phyloP scores from a whole-genome alignment of 108 stramenopile genomes.

The Pseudonitzschia delicatissima region DNA sequence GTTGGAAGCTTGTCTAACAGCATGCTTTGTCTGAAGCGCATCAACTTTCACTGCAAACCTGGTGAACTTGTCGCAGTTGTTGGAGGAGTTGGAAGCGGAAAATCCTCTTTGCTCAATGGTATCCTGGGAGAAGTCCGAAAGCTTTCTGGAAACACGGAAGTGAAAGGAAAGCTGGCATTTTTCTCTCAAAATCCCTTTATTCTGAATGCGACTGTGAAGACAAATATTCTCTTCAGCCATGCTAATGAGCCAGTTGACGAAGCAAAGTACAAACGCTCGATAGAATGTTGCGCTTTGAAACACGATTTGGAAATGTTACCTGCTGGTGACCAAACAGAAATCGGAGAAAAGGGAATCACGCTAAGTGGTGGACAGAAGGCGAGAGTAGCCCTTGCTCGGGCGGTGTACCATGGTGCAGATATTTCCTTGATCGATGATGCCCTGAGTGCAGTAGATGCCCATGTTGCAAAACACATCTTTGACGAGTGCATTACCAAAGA shows the following conservation, averaged over 20 bases:
- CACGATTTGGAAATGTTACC: slow-evolving; percentile 80
- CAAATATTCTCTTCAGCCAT: slow-evolving; percentile 95
- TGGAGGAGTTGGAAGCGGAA: slow-evolving; percentile 90
- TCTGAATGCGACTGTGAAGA: slow-evolving; percentile 89
- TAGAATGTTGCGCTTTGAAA: slow-evolving; percentile 75
- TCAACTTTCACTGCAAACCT: slow-evolving; percentile 52
- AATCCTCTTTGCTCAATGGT: slow-evolving; percentile 84
- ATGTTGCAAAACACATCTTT: slow-evolving; percentile 85
- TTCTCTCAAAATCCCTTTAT: slow-evolving; percentile 93
- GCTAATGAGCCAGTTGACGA: slow-evolving; percentile 72
- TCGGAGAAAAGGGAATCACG: slow-evolving; percentile 89
- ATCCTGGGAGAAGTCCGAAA: slow-evolving; percentile 85
- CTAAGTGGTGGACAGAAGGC: slow-evolving; percentile 88
- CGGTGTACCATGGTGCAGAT: slow-evolving; percentile 85
- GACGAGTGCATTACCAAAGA: slow-evolving; percentile 75
- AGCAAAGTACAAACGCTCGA: slow-evolving; percentile 71
- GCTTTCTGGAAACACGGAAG: slow-evolving; percentile 52
- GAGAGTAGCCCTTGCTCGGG: slow-evolving; percentile 87
- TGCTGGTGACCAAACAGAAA: slow-evolving; percentile 84
- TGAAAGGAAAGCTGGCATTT: slow-evolving; percentile 59
- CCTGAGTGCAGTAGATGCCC: slow-evolving; percentile 80
- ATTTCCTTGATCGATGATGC: slow-evolving; percentile 86
- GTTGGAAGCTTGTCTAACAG: slow-evolving; percentile 22
- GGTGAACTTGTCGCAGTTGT: slow-evolving; percentile 89
- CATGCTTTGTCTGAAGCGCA: slow-evolving; percentile 55